phyloP scores from a whole-genome alignment of 106 monocot genomes.

The Gastrodia elata region DNA sequence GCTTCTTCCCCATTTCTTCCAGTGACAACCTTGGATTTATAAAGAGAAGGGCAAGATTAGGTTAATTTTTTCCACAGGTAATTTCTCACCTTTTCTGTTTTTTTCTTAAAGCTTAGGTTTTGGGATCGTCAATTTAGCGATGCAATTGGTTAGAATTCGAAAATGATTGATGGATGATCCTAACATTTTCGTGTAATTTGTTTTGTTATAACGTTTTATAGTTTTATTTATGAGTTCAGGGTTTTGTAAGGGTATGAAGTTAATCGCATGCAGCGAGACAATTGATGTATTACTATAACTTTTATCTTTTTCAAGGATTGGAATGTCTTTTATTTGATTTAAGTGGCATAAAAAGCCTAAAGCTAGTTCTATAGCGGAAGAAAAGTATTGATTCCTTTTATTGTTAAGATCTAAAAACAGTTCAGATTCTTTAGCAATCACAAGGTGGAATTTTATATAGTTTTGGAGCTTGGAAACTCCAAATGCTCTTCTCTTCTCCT shows the following conservation, averaged over 20 bases:
- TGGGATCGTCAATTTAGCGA: not conserved
- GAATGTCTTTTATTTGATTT: not conserved
- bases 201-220: not conserved
- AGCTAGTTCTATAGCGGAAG: conserved; percentile 3
- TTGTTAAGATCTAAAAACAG: not conserved
- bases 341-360: not conserved
- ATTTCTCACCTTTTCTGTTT: not conserved
- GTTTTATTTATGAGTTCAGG: not conserved
- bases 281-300: not conserved
- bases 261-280: not conserved
- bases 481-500: not conserved
- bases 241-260: not conserved
- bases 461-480: not conserved
- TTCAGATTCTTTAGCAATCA: conserved; percentile 8
- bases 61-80: not conserved
- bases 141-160: not conserved
- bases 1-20: not conserved
- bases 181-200: not conserved
- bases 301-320: not conserved
- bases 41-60: not conserved
- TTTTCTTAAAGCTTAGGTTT: not conserved
- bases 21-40: not conserved
- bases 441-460: not conserved
- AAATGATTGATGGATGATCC: not conserved
- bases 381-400: conserved; percentile 14